Percentiles rank a stretch among this genome's conserved stretches.
These are phyloP conservation scores for Aspergillus ruber DNA, from an alignment of 2,329 filamentous ascomycete species.

Conservation along the genomic window DNA sequence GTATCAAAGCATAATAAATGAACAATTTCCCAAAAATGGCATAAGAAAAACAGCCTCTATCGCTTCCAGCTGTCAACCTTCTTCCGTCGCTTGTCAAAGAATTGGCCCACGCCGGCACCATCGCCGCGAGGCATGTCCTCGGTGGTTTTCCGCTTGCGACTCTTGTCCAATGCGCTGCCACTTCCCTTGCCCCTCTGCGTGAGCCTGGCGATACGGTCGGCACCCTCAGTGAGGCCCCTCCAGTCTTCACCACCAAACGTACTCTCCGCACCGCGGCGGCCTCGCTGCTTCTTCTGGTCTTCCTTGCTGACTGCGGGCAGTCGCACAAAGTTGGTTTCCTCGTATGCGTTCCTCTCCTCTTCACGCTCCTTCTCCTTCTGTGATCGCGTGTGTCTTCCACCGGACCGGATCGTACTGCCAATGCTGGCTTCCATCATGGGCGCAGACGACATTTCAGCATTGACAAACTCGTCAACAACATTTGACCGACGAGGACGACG, in stretches of 20 bases:
- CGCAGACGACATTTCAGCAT: slow-evolving; percentile 72
- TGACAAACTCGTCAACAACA: slow-evolving; percentile 87
- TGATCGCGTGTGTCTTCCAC: slow-evolving; percentile 74
- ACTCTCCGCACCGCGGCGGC: slow-evolving; percentile 35
- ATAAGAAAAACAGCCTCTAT: slow-evolving; percentile 7
- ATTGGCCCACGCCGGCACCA: slow-evolving; percentile 61
- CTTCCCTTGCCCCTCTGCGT: slow-evolving; percentile 62
- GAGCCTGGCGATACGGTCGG: slow-evolving; percentile 77
- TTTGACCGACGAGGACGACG: slow-evolving; percentile 65
- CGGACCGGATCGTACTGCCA: slow-evolving; percentile 75
- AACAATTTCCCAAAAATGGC: background rate
- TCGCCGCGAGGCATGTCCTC: slow-evolving; percentile 68
- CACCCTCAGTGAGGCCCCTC: slow-evolving; percentile 74
- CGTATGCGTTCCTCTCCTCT: slow-evolving; percentile 73
- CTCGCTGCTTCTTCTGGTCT: slow-evolving; percentile 60
- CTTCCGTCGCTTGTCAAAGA: slow-evolving; percentile 40
- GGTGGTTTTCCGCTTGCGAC: slow-evolving; percentile 66
- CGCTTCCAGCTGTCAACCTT: slow-evolving; percentile 39
- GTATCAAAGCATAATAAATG: background rate
- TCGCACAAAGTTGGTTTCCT: slow-evolving; percentile 86
- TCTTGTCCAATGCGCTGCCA: slow-evolving; percentile 64
- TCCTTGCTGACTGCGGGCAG: slow-evolving; percentile 85
- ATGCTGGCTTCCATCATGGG: slow-evolving; percentile 84
- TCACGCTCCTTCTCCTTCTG: slow-evolving; percentile 69
- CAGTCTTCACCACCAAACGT: slow-evolving; percentile 92